phyloP scores from a whole-genome alignment of 1,284 basidiomycete genomes.

The Cutaneotrichosporon cavernicola region DNA sequence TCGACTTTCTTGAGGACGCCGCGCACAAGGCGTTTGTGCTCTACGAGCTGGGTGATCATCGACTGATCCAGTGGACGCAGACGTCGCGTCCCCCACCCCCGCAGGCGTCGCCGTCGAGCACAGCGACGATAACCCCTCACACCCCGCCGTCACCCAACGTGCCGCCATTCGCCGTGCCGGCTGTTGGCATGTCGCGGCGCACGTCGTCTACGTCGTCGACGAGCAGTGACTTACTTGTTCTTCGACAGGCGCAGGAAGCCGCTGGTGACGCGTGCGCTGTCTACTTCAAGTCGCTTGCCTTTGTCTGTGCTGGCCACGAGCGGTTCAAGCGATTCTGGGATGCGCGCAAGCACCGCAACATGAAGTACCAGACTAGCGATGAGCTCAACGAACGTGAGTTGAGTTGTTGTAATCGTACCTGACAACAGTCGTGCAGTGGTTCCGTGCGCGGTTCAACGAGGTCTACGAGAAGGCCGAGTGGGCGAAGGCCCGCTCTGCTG shows the following conservation, averaged over 20 bases:
- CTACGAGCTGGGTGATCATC: slow-evolving; percentile 87
- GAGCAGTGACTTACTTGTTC: slow-evolving; percentile 57
- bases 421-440: slow-evolving; percentile 58
- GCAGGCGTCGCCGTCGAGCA: slow-evolving; percentile 13
- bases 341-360: slow-evolving; percentile 34
- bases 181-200: slow-evolving; percentile 21
- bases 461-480: slow-evolving; percentile 61
- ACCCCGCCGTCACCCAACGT: slow-evolving; percentile 12
- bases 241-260: slow-evolving; percentile 69
- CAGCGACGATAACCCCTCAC: slow-evolving; percentile 20
- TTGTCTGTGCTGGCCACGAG: slow-evolving; percentile 87
- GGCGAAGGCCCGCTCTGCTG: slow-evolving; percentile 56
- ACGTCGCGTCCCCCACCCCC: slow-evolving; percentile 9
- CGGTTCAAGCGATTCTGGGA: slow-evolving; percentile 55
- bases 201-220: slow-evolving; percentile 35
- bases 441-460: slow-evolving; percentile 60
- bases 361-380: slow-evolving; percentile 47
- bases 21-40: slow-evolving; percentile 95
- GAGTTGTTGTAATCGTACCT: not conserved
- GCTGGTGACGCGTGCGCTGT: slow-evolving; percentile 79
- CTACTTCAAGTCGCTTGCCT: slow-evolving; percentile 89
- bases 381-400: slow-evolving; percentile 59
- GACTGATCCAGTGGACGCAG: slow-evolving; percentile 65
- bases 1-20: slow-evolving; percentile 75
- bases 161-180: slow-evolving; percentile 31